Evolutionary conservation across 129 eudicot genomes (phyloP), one percentile per base, ranked within the genome.

Genomic region (Flaveria ramosissima): DNA sequence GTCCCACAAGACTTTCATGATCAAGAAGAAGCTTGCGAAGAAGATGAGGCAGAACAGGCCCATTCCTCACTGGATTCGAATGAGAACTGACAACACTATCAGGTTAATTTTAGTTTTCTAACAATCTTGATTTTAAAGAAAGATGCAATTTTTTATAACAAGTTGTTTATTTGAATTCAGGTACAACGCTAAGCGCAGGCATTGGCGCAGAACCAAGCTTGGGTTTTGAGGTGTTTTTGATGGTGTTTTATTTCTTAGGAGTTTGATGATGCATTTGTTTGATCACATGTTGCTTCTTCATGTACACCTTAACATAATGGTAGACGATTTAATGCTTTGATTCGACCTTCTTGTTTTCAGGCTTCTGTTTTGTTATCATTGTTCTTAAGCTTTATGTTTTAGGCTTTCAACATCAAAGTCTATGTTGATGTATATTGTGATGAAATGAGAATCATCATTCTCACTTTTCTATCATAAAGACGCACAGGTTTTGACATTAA

Each of bases 31-130:
- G 89, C 86, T 90, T 1, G 96, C 89, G 16, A 92, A 92, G 96
- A 92, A 92, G 90, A 88, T 89, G 96, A 89, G 96, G 89, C 97
- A 92, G 85, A 92, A 92, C 78, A 80, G 97, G 81, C 97, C 97
- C 1, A 92, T 92, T 41, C 97, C 96, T 50, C 84, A 92, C 67
- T 92, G 97, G 97, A 92, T 92, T 71, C 92, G 97, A 27, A 82
- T 89, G 96, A 81, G 97, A 45, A 92, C 96, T 9, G 96, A 87
- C 82, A 92, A 92, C 78, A 92, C 91, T 43, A 92, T 92, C 87
- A 85, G 97, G 94, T 89, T 9, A 48, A 45, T 12, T 4, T 12
- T 61, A 13, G 42, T 14, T 24, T 26, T 59, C 3, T 20, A 8
- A 17, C 9, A 4, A 14, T 7, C 59, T 43, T 32, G 56, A 19